Conservation (phyloP, 2,329 filamentous ascomycete species). For the Pestalotiopsis sp. region DNA sequence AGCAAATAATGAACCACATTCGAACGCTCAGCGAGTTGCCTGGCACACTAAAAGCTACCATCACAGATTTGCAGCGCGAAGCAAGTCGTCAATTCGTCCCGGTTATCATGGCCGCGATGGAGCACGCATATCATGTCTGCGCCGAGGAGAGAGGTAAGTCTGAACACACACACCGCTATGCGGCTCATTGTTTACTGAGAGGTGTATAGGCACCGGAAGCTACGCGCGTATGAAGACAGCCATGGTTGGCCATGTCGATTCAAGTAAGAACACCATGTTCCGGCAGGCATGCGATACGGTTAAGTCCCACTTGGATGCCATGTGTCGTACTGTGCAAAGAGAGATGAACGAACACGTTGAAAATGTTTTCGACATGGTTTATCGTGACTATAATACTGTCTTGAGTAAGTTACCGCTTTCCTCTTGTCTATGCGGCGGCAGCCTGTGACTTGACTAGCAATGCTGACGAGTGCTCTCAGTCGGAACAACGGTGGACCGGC, state of each 20-base stretch:
- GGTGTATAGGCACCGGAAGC: background rate
- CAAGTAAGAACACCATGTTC: constrained; percentile 50
- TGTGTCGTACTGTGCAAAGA: constrained; percentile 28
- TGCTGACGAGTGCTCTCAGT: background rate
- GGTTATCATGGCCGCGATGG: background rate
- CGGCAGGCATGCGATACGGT: constrained; percentile 42
- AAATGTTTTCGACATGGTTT: background rate
- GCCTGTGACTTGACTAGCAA: background rate
- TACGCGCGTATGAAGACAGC: constrained; percentile 50
- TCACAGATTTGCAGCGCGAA: constrained; percentile 2
- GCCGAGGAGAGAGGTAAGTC: background rate
- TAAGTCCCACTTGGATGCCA: constrained; percentile 36
- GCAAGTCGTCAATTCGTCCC: background rate
- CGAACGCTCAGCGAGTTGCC: background rate
- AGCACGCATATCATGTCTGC: background rate
- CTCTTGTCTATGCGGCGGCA: background rate
- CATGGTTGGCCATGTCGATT: constrained; percentile 48
- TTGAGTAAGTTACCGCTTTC: background rate
- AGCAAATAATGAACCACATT: constrained; percentile 25
- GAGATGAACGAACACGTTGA: constrained; percentile 13
- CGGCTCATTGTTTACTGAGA: background rate
- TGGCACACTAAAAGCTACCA: background rate
- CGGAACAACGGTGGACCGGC: background rate
- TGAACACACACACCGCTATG: background rate
- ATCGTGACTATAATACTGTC: background rate